Evolutionary conservation across 2,329 filamentous ascomycete species (phyloP).

Genomic region (Calonectria montana): DNA sequence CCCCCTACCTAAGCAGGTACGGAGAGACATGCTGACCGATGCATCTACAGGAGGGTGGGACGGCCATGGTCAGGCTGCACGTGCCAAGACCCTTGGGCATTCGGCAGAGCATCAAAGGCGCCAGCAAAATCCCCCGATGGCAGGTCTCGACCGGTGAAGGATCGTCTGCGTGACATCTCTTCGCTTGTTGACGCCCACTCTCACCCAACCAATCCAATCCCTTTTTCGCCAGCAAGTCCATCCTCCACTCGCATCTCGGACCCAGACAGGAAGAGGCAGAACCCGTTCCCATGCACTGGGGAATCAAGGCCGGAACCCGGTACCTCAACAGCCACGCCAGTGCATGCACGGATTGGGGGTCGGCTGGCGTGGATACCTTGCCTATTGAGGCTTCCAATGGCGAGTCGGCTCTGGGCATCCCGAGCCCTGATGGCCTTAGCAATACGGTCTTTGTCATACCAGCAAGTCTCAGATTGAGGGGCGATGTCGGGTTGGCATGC

Average conservation of each 20-base stretch:
- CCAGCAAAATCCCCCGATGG: slow-evolving; percentile 18
- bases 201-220: slow-evolving; percentile 29
- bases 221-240: slow-evolving; percentile 20
- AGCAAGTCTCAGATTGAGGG: not conserved
- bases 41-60: slow-evolving; percentile 13
- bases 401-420: not conserved
- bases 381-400: not conserved
- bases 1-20: not conserved
- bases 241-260: slow-evolving; percentile 39
- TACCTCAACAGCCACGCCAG: not conserved
- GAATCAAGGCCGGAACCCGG: not conserved
- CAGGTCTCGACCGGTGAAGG: slow-evolving; percentile 39
- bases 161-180: slow-evolving; percentile 32
- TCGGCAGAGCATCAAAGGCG: slow-evolving; percentile 20
- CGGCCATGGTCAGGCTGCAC: slow-evolving; percentile 11
- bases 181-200: slow-evolving; percentile 38
- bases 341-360: not conserved
- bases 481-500: slow-evolving; percentile 11
- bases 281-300: slow-evolving; percentile 1
- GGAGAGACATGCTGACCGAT: slow-evolving; percentile 6
- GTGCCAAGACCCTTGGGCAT: slow-evolving; percentile 12
- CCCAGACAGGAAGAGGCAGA: slow-evolving; percentile 31
- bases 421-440: not conserved
- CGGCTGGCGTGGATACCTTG: not conserved
- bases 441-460: not conserved